Evolutionary conservation across 257 asterid species (phyloP), one percentile per base, ranked within the genome.

Genomic region (Solanum clarkiae): DNA sequence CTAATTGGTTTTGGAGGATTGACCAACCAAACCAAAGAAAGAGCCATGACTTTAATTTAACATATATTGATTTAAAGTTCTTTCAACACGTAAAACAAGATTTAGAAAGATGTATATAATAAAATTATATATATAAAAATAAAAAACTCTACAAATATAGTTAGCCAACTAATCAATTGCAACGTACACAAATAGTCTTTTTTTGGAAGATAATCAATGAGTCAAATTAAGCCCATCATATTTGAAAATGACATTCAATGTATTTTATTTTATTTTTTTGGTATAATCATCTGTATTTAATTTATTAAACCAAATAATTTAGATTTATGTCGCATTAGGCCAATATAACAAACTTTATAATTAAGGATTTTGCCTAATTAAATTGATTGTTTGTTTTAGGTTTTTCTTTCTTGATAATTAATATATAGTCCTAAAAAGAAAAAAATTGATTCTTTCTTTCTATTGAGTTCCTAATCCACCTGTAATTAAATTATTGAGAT

Each of bases 21-120:
- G 26, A 86, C 87, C 90, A 86, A 88, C 90, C 90, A 81, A 84
- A 84, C 86, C 88, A 80, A 84, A 44, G 40, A 57, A 84, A 71
- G 86, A 36, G 29, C 40, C 59, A 71, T 80, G 14, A 16, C 62
- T 47, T 8, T 36, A 24, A 75, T 60, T 60, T 60, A 60, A n/a
- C 68, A n/a, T n/a, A 60, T 22, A 17, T 84, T 32, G 11, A 68
- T 68, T 47, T 60, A 17, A 63, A 77, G 82, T 62, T 15, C 15
- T 81, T 69, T 57, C 56, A 60, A 71, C 26, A 79, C 32, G 75
- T 47, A 45, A 80, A 72, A 86, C 87, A 75, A 86, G 72, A 86
- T 84, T 79, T 12, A 29, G 24, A 84, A 72, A 42, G 45, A 40
- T 70, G 6, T 69, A 16, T 1, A 40, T 14, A 7, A 44, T 6